phyloP scores from a whole-genome alignment of 768 basidiomycete genomes.

The Tulasnella sp. region DNA sequence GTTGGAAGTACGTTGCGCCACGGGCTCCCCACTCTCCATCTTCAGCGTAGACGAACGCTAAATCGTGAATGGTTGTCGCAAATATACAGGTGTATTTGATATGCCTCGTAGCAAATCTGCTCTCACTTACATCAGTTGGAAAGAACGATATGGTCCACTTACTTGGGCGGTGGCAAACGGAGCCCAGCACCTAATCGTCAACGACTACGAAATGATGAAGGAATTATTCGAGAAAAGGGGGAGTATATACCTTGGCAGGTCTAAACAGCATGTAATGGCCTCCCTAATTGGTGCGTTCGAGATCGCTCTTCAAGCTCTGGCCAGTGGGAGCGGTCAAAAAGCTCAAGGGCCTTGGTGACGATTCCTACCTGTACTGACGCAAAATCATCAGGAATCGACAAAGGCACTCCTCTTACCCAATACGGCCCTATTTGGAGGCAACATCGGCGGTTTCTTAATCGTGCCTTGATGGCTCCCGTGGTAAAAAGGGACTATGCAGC shows the following conservation, averaged over 20 bases:
- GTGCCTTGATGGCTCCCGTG: neutral
- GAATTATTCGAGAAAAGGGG: neutral
- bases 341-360: neutral
- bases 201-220: conserved; percentile 8
- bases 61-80: neutral
- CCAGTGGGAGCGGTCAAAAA: neutral
- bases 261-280: neutral
- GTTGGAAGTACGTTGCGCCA: conserved; percentile 3
- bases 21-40: neutral
- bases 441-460: conserved; percentile 12
- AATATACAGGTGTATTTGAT: neutral
- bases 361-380: neutral
- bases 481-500: conserved; percentile 1
- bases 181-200: neutral
- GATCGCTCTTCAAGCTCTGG: neutral
- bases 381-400: neutral
- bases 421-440: conserved; percentile 7
- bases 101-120: conserved; percentile 4
- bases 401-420: neutral
- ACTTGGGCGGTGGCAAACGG: neutral
- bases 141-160: neutral
- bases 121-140: neutral
- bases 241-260: neutral
- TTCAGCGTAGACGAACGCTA: neutral
- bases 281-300: neutral